Conservation (phyloP, 1,284 basidiomycete species). For the Leccinum huronense region DNA sequence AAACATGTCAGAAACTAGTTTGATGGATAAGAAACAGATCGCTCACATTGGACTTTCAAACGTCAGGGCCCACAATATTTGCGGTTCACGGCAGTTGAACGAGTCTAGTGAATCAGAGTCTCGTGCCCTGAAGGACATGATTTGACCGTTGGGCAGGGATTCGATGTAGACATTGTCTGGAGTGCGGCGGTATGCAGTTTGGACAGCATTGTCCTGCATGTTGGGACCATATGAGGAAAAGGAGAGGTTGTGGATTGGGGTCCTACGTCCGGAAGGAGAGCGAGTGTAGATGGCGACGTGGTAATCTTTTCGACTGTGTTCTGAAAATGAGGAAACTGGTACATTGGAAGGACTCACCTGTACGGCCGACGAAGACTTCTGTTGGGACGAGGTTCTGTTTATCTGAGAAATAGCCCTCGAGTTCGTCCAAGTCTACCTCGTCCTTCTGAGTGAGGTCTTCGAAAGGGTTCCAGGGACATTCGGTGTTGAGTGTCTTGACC, state of each 20-base stretch:
- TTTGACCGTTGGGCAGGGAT: constrained; percentile 70
- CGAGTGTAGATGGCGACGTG: constrained; percentile 66
- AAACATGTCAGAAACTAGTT: constrained; percentile 10
- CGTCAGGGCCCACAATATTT: constrained; percentile 45
- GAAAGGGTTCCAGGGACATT: constrained; percentile 73
- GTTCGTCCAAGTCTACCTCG: constrained; percentile 64
- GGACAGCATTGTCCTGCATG: constrained; percentile 66
- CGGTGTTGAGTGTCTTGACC: constrained; percentile 75
- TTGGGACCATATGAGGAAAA: constrained; percentile 86
- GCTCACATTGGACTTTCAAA: constrained; percentile 35
- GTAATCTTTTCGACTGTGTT: constrained; percentile 52
- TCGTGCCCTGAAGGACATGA: constrained; percentile 66
- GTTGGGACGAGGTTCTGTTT: constrained; percentile 42
- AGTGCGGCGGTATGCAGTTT: constrained; percentile 65
- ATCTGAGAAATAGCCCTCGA: constrained; percentile 55
- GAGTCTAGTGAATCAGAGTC: constrained; percentile 27
- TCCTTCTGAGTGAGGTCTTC: constrained; percentile 48
- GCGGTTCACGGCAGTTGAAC: constrained; percentile 35
- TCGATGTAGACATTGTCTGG: constrained; percentile 78
- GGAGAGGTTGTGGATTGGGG: constrained; percentile 69
- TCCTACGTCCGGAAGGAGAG: constrained; percentile 34
- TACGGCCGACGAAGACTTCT: constrained; percentile 78
- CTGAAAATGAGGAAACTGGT: constrained; percentile 6
- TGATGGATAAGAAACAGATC: background rate
- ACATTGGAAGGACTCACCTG: constrained; percentile 52